phyloP scores from a whole-genome alignment of 2,329 filamentous ascomycete species.

The Helminthosporium solani region DNA sequence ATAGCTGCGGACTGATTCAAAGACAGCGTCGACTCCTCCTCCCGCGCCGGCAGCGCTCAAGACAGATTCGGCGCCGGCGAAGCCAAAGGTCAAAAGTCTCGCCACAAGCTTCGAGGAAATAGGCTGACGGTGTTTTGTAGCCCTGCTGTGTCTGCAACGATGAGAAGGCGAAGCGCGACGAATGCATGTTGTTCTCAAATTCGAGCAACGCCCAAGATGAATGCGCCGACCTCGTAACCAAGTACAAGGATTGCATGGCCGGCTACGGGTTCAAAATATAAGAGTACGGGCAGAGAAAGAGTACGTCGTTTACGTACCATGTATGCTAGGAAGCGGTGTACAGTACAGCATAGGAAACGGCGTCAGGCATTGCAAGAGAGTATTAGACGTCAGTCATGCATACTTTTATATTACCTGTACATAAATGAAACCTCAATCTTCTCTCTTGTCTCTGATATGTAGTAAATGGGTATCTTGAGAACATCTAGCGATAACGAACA shows the following conservation, averaged over 20 bases:
- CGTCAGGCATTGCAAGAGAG: conserved; percentile 27
- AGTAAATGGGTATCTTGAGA: conserved; percentile 20
- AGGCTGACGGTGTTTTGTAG: conserved; percentile 50
- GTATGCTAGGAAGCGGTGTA: conserved; percentile 20
- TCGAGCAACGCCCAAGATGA: conserved; percentile 78
- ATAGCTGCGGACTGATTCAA: conserved; percentile 6
- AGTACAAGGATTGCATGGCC: conserved; percentile 90
- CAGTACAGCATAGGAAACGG: conserved; percentile 36
- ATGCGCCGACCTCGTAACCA: conserved; percentile 77
- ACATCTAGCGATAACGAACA: conserved; percentile 8
- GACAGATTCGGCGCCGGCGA: conserved; percentile 40
- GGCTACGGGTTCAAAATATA: conserved; percentile 79
- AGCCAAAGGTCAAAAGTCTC: conserved; percentile 44
- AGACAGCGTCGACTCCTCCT: conserved; percentile 28
- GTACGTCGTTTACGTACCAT: conserved; percentile 10
- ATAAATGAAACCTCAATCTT: conserved; percentile 29
- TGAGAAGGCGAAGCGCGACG: conserved; percentile 88
- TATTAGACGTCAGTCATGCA: conserved; percentile 10
- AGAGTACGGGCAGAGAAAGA: neutral
- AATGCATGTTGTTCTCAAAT: conserved; percentile 98
- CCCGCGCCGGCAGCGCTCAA: conserved; percentile 44
- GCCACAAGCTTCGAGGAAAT: neutral
- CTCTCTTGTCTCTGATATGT: conserved; percentile 17
- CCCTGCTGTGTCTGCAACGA: conserved; percentile 98
- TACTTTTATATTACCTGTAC: conserved; percentile 22